Evolutionary conservation across 2,329 filamentous ascomycete genomes (phyloP).

Genomic region (Lasiodiplodia theobromae): DNA sequence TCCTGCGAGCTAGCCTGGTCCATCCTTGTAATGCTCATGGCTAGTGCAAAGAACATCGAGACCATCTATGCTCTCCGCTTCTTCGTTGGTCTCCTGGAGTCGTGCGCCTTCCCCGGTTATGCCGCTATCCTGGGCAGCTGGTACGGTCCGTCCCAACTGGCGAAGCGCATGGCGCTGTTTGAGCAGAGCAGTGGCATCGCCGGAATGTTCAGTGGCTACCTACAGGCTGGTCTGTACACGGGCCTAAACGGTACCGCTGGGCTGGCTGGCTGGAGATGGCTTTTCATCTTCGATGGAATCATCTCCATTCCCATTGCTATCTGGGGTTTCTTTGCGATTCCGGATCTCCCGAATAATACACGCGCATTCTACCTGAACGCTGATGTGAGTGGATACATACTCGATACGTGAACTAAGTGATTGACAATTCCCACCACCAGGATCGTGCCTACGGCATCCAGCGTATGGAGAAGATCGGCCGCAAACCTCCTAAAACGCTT

Average conservation of each 20-base stretch:
- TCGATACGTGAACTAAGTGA: not conserved
- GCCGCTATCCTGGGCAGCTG: slow-evolving; percentile 45
- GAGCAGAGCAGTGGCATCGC: slow-evolving; percentile 39
- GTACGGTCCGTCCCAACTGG: slow-evolving; percentile 41
- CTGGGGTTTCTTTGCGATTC: slow-evolving; percentile 40
- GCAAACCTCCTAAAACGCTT: slow-evolving; percentile 16
- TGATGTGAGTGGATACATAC: slow-evolving; percentile 13
- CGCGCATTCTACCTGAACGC: slow-evolving; percentile 36
- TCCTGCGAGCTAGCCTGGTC: slow-evolving; percentile 28
- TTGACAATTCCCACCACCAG: not conserved
- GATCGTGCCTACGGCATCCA: slow-evolving; percentile 21
- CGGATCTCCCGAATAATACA: slow-evolving; percentile 38
- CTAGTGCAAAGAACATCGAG: slow-evolving; percentile 25
- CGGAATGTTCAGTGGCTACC: slow-evolving; percentile 43
- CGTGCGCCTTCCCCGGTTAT: slow-evolving; percentile 44
- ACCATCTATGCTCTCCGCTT: slow-evolving; percentile 44
- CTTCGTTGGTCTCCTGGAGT: slow-evolving; percentile 44
- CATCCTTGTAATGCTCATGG: slow-evolving; percentile 27
- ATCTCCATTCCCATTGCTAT: slow-evolving; percentile 42
- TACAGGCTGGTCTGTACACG: slow-evolving; percentile 43
- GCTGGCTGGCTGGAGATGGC: slow-evolving; percentile 42
- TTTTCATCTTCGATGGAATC: slow-evolving; percentile 41
- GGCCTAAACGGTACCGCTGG: slow-evolving; percentile 35
- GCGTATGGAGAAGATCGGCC: slow-evolving; percentile 20
- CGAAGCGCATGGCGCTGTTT: slow-evolving; percentile 42